phyloP scores from a whole-genome alignment of 164 flowering plant species.

The Aristolochia contorta region DNA sequence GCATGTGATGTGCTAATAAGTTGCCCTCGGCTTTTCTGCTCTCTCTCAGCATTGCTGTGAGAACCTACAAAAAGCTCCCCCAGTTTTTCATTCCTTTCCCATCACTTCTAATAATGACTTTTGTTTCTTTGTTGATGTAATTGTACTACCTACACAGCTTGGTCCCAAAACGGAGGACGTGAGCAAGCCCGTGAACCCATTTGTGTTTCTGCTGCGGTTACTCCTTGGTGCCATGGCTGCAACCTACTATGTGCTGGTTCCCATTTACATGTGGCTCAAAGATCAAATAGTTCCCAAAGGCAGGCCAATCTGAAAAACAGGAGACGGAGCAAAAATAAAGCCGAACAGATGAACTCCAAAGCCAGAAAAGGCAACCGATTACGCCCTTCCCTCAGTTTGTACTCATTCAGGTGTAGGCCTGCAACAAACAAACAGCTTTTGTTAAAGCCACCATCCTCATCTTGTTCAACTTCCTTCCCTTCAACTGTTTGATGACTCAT shows the following conservation, averaged over 20 bases:
- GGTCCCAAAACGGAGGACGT: conserved; percentile 54
- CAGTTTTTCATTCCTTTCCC: not conserved
- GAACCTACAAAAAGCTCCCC: not conserved
- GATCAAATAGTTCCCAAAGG: conserved; percentile 81
- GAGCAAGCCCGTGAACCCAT: conserved; percentile 29
- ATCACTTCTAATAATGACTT: not conserved
- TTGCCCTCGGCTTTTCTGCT: too few relatives aligned
- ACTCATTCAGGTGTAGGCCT: too few relatives aligned
- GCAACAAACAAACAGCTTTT: too few relatives aligned
- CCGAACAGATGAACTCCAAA: not conserved
- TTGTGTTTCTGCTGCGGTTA: conserved; percentile 49
- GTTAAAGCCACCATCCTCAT: too few relatives aligned
- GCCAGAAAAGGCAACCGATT: too few relatives aligned
- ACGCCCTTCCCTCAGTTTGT: too few relatives aligned
- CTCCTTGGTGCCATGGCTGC: conserved; percentile 65
- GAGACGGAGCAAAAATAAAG: not conserved
- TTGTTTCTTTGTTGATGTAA: not conserved
- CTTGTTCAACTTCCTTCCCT: too few relatives aligned
- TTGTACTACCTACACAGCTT: conserved; percentile 48
- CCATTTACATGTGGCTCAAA: conserved; percentile 96
- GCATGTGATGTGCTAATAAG: too few relatives aligned
- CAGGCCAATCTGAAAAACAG: conserved; percentile 41
- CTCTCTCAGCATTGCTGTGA: too few relatives aligned
- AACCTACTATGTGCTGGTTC: conserved; percentile 66
- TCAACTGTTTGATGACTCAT: too few relatives aligned